These are phyloP conservation scores for Hymenoscyphus salicellus DNA, from an alignment of 2,329 filamentous ascomycete genomes.

Conservation along the genomic window DNA sequence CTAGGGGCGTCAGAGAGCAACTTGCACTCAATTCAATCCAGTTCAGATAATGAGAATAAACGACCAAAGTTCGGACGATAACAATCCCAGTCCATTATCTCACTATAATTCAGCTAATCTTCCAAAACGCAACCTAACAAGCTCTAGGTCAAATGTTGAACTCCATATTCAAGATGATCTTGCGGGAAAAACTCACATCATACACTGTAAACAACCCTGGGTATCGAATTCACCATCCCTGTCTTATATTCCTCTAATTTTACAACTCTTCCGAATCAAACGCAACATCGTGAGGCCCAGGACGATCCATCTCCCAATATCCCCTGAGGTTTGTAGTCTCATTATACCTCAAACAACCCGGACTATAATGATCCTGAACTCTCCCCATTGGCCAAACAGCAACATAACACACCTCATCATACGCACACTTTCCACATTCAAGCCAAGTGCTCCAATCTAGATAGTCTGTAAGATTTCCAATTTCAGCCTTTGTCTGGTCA, in stretches of 20 bases:
- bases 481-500: background rate
- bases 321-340: slow-evolving; percentile 11
- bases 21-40: too few relatives aligned
- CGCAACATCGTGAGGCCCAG: background rate
- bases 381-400: slow-evolving; percentile 62
- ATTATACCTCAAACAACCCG: slow-evolving; percentile 41
- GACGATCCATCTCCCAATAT: slow-evolving; percentile 15
- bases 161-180: too few relatives aligned
- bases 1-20: too few relatives aligned
- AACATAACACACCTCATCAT: slow-evolving; percentile 57
- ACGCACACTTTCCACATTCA: slow-evolving; percentile 50
- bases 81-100: too few relatives aligned
- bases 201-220: too few relatives aligned
- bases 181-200: too few relatives aligned
- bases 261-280: background rate
- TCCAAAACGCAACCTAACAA: too few relatives aligned
- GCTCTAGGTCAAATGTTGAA: too few relatives aligned
- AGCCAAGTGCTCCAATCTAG: slow-evolving; percentile 62
- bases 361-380: slow-evolving; percentile 51
- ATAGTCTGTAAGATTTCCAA: slow-evolving; percentile 43
- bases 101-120: too few relatives aligned
- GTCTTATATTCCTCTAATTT: background rate
- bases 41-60: too few relatives aligned
- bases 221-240: background rate
- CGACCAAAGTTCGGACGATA: too few relatives aligned